A percentile compares a stretch with the other conserved stretches of the same genome.
These are phyloP conservation scores for Carex scoparia DNA, from an alignment of 176 grass and related monocot species.

Conservation along the genomic window DNA sequence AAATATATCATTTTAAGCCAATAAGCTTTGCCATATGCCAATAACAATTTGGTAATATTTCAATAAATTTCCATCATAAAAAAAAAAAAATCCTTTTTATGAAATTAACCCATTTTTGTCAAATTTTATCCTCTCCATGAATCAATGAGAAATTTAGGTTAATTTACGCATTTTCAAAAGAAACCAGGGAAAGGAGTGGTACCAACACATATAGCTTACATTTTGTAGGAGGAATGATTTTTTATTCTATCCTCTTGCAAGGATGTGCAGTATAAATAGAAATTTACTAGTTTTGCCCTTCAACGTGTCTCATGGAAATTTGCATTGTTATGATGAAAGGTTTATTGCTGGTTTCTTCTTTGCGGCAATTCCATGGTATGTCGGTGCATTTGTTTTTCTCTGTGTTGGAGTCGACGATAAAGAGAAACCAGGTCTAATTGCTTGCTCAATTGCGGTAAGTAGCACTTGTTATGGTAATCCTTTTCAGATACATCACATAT, in stretches of 20 bases:
- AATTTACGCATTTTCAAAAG: background rate
- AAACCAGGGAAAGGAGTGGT: background rate
- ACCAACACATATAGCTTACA: background rate
- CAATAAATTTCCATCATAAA: background rate
- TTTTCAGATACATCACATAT: slow-evolving; percentile 7
- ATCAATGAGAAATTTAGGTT: background rate
- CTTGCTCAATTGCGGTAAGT: slow-evolving; percentile 85
- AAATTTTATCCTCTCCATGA: background rate
- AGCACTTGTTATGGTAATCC: slow-evolving; percentile 2
- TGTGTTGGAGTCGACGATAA: slow-evolving; percentile 76
- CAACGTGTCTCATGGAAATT: background rate
- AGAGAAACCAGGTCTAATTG: slow-evolving; percentile 90
- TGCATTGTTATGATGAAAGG: slow-evolving; percentile 32
- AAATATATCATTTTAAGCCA: background rate
- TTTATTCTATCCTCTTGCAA: background rate
- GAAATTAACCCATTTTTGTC: background rate
- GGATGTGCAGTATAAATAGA: background rate
- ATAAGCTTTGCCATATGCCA: background rate
- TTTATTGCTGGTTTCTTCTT: slow-evolving; percentile 83
- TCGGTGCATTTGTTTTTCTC: slow-evolving; percentile 76
- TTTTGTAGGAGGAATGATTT: background rate
- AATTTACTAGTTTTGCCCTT: background rate
- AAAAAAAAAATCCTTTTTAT: background rate
- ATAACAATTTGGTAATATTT: background rate
- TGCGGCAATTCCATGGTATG: slow-evolving; percentile 90